phyloP scores from a whole-genome alignment of 495 filamentous ascomycete species.

The Wilcoxina mikolae region DNA sequence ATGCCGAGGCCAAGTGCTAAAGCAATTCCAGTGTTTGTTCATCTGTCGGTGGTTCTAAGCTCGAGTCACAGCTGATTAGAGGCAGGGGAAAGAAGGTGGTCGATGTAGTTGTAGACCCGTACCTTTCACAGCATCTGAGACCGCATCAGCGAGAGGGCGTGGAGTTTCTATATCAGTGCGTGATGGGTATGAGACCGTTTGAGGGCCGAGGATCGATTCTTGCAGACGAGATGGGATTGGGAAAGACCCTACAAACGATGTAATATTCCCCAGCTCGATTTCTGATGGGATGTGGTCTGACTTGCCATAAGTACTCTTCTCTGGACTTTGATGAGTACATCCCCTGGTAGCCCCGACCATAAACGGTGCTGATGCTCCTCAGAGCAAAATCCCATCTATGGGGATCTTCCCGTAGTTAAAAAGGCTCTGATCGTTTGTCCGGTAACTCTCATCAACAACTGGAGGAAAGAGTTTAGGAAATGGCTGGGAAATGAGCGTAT shows the following conservation, averaged over 20 bases:
- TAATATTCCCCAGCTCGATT: slow-evolving; percentile 1
- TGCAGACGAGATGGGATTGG: slow-evolving; percentile 72
- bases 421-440: slow-evolving; percentile 74
- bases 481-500: slow-evolving; percentile 69
- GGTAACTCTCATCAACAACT: slow-evolving; percentile 65
- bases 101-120: slow-evolving; percentile 67
- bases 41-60: no score
- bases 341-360: background rate
- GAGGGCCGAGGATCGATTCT: slow-evolving; percentile 63
- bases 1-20: slow-evolving; percentile 40
- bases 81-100: slow-evolving; percentile 57
- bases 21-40: slow-evolving; percentile 3
- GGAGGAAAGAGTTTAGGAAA: slow-evolving; percentile 64
- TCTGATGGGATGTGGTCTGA: no score
- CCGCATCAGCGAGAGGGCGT: slow-evolving; percentile 67
- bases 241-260: slow-evolving; percentile 73
- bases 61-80: no score
- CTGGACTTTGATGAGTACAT: slow-evolving; percentile 53
- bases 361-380: background rate
- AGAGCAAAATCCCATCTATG: slow-evolving; percentile 58
- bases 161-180: slow-evolving; percentile 66
- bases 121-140: slow-evolving; percentile 50
- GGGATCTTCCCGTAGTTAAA: slow-evolving; percentile 44
- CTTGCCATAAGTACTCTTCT: slow-evolving; percentile 49
- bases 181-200: slow-evolving; percentile 62